Base-by-base conservation (phyloP, 2,329 filamentous ascomycete genomes). In the Aspergillus clavatus region DNA sequence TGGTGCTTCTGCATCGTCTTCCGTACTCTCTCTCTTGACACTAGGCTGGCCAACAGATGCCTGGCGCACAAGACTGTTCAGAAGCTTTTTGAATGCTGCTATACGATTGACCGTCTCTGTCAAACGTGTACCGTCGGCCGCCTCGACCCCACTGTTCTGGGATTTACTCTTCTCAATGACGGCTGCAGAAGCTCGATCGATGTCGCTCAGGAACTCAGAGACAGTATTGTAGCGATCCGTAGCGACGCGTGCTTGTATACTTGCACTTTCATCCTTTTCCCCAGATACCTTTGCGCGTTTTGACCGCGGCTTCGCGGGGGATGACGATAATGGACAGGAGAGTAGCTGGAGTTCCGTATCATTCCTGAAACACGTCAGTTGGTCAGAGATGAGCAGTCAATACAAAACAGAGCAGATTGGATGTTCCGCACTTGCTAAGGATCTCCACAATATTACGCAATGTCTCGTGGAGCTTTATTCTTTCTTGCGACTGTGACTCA, bases 21-120 rank as follows among this genome's bases (percentile, higher is more conserved):
- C 68, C 45, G 57, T 58, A 40, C 51, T 53, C 56, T 61, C 68
- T 16, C 58, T 60, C 54, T 53, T 71, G 50, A 59, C 58, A 40
- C 54, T 59, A 49, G 48, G 60, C 59, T 44, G 69, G 54, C 52
- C 68, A 58, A 50, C 75, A 72, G 63, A 81, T 75, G 86, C 82
- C 54, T 80, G 80, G 28, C 77, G 74, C 51, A 86, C 76, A 11
- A 88, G 71, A 35, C 77, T 76, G 55, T 83, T 72, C 12, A 84
- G 78, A 58, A 79, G 77, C 39, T 79, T 77, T 59, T 80, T 82
- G 59, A 88, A 86, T 14, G 74, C 68, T 38, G 71, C 66, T 35
- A 80, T 74, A 47, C 73, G 73, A 41, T 62, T 67, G 43, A 68
- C 62, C 7, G 66, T 58, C 46, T 68, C 65, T n/a, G 59, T 62